A percentile compares a stretch with the other conserved stretches of the same genome.
Conservation (phyloP, 768 basidiomycete genomes). For the Macrolepiota dolichaula region DNA sequence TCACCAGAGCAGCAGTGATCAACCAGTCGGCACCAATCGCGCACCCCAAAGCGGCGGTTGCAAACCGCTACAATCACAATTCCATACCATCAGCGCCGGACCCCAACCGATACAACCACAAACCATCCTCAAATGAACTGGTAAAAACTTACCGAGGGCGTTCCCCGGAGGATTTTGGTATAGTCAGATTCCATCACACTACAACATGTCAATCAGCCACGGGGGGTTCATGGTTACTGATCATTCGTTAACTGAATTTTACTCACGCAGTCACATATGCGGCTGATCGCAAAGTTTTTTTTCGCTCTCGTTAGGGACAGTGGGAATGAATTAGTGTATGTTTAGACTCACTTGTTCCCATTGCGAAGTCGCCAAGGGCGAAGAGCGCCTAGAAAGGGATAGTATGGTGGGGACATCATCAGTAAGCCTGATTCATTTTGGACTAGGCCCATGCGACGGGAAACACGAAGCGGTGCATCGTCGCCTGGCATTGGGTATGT, state of each 20-base stretch:
- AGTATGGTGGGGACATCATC: too few species aligned
- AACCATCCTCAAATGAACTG: too few species aligned
- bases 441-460: too few species aligned
- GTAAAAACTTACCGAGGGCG: neutral
- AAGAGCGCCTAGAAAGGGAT: neutral
- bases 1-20: slow-evolving; percentile 5
- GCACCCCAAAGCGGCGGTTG: slow-evolving; percentile 3
- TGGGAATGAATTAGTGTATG: neutral
- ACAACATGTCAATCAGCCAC: neutral
- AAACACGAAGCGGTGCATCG: too few species aligned
- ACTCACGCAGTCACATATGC: slow-evolving; percentile 9
- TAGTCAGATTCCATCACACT: neutral
- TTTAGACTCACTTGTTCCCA: slow-evolving; percentile 4
- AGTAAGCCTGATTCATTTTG: too few species aligned
- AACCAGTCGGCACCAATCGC: slow-evolving; percentile 10
- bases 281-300: neutral
- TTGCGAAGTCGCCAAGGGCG: slow-evolving; percentile 9
- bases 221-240: too few species aligned
- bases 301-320: neutral
- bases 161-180: neutral
- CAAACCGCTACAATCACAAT: neutral
- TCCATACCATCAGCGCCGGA: neutral
- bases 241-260: too few species aligned
- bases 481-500: neutral
- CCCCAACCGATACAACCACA: neutral